Conservation (phyloP, 192 early-diverging fungal species). For the Powellomyces hirtus region DNA sequence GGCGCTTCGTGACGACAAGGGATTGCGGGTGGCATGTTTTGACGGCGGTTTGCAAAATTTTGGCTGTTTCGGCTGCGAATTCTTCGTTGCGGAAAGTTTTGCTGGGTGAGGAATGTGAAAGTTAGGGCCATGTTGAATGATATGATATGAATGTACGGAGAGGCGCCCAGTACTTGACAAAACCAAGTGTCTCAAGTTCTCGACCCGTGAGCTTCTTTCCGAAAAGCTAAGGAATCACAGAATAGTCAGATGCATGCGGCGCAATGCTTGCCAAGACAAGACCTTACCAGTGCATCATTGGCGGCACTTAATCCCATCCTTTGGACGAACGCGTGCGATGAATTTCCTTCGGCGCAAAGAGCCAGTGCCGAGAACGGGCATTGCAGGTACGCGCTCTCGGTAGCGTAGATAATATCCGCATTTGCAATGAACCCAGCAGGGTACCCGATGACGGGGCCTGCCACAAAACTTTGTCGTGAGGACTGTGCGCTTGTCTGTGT, state of each 20-base stretch:
- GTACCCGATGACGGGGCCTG: conserved; percentile 28
- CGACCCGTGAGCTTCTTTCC: conserved; percentile 10
- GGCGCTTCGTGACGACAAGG: conserved; percentile 16
- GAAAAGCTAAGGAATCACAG: no score
- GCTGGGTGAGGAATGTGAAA: not conserved
- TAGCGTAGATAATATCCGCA: conserved; percentile 33
- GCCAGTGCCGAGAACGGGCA: conserved; percentile 29
- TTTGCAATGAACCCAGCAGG: conserved; percentile 26
- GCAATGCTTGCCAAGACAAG: no score
- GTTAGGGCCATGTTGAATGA: not conserved
- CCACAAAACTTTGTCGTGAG: no score
- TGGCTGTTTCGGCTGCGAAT: conserved; percentile 15
- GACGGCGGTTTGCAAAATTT: conserved; percentile 12
- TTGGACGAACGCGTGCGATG: conserved; percentile 22
- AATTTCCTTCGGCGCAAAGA: conserved; percentile 29
- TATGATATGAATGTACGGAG: not conserved
- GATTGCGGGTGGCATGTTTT: conserved; percentile 17
- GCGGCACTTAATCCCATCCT: conserved; percentile 19
- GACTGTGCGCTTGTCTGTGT: no score
- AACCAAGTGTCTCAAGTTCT: conserved; percentile 19
- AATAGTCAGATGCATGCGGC: not conserved
- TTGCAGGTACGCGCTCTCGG: conserved; percentile 25
- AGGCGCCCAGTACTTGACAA: conserved; percentile 17
- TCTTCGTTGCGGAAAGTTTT: conserved; percentile 12
- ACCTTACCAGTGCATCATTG: conserved; percentile 15